A percentile compares a stretch with the other conserved stretches of the same genome.
Evolutionary conservation across 176 grass and related monocot genomes (phyloP).

Genomic region (Hsuehochloa calcarea): DNA sequence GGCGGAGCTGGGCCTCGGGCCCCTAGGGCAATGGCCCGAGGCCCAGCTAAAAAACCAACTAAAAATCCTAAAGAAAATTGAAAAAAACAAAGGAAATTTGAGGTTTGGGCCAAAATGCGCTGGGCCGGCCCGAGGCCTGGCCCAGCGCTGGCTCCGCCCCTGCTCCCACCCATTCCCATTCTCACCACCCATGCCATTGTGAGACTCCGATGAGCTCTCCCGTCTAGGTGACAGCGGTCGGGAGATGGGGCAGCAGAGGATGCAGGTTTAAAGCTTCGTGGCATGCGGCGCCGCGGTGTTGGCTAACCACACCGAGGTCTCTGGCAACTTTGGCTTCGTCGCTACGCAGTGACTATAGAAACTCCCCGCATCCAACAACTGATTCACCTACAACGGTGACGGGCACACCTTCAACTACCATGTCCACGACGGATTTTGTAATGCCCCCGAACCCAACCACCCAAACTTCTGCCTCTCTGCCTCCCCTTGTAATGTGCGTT

Average conservation of each 20-base stretch:
- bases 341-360: conserved; percentile 63
- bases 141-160: no score
- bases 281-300: conserved; percentile 56
- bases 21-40: no score
- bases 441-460: background rate
- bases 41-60: no score
- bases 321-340: conserved; percentile 70
- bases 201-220: background rate
- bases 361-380: conserved; percentile 63
- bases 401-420: conserved; percentile 85
- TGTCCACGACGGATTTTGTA: conserved; percentile 74
- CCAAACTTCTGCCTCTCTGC: no score
- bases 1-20: no score
- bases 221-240: conserved; percentile 8
- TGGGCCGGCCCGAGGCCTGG: no score
- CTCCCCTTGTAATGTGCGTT: no score
- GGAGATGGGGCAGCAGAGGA: conserved; percentile 53
- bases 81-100: no score
- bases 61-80: no score
- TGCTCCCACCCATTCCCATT: background rate
- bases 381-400: conserved; percentile 65
- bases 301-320: conserved; percentile 65
- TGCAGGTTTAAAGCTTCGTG: conserved; percentile 67
- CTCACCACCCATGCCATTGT: background rate
- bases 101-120: no score